These are phyloP conservation scores for Ploettnerulaceae sp. DNA, from an alignment of 2,329 filamentous ascomycete genomes.

Conservation along the genomic window DNA sequence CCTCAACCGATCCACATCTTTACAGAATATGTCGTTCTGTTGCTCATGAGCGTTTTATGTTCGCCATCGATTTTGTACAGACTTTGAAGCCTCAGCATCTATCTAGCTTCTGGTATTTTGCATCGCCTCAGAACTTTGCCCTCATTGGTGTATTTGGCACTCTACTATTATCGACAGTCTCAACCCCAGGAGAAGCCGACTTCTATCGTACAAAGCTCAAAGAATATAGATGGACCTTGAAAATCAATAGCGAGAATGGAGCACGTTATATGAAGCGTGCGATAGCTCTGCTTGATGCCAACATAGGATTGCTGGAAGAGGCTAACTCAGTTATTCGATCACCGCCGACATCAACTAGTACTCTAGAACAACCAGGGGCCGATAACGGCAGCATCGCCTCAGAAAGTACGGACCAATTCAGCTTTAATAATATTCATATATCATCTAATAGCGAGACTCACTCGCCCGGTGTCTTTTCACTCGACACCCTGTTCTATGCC, in stretches of 20 bases:
- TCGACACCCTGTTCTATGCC: slow-evolving; percentile 19
- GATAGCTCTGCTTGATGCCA: slow-evolving; percentile 27
- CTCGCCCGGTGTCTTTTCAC: slow-evolving; percentile 18
- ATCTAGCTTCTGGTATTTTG: slow-evolving; percentile 44
- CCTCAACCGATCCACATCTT: slow-evolving; percentile 23
- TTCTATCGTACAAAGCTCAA: slow-evolving; percentile 26
- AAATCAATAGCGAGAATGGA: slow-evolving; percentile 30
- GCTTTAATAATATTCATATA: slow-evolving; percentile 9
- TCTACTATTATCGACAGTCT: slow-evolving; percentile 32
- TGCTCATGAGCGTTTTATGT: slow-evolving; percentile 38
- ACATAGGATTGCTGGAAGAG: slow-evolving; percentile 21
- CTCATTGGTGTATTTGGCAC: slow-evolving; percentile 40
- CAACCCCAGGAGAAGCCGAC: slow-evolving; percentile 22
- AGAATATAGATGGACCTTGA: slow-evolving; percentile 29
- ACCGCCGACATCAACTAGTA: background rate
- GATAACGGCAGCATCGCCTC: slow-evolving; percentile 11
- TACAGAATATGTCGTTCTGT: slow-evolving; percentile 30
- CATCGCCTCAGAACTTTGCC: slow-evolving; percentile 41
- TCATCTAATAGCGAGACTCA: slow-evolving; percentile 13
- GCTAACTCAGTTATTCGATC: slow-evolving; percentile 1
- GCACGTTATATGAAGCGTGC: slow-evolving; percentile 27
- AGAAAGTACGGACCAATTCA: slow-evolving; percentile 11
- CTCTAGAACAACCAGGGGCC: background rate
- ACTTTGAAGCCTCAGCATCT: slow-evolving; percentile 42
- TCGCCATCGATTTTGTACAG: slow-evolving; percentile 39